phyloP scores from a whole-genome alignment of 768 basidiomycete genomes.

The Collybiopsis luxurians region DNA sequence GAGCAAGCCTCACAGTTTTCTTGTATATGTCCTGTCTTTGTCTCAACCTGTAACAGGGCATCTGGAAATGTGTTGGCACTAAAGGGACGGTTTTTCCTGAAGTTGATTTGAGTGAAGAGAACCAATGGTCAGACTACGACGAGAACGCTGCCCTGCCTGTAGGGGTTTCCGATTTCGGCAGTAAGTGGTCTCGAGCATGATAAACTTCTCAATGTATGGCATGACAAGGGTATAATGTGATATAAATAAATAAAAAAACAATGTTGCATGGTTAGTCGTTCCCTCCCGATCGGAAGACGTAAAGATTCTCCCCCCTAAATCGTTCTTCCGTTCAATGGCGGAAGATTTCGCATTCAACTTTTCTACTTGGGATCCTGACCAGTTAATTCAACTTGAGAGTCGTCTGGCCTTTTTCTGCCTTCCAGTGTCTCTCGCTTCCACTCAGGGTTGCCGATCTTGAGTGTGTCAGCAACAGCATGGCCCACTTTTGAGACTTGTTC shows the following conservation, averaged over 20 bases:
- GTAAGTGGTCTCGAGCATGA: slow-evolving; percentile 66
- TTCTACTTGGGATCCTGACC: slow-evolving; percentile 1
- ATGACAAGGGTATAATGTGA: no score
- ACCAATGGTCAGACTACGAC: slow-evolving; percentile 91
- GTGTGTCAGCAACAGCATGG: slow-evolving; percentile 18
- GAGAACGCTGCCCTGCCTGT: slow-evolving; percentile 72
- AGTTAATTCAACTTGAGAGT: background rate
- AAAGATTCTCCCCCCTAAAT: no score
- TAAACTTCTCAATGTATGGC: background rate
- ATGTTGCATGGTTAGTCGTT: no score
- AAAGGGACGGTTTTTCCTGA: slow-evolving; percentile 59
- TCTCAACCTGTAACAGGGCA: slow-evolving; percentile 47
- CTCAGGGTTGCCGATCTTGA: background rate
- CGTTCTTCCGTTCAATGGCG: no score
- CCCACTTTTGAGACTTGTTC: slow-evolving; percentile 26
- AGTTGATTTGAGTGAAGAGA: slow-evolving; percentile 61
- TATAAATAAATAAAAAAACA: no score
- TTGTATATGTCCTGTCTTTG: background rate
- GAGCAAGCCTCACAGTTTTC: slow-evolving; percentile 19
- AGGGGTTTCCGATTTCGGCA: slow-evolving; percentile 63
- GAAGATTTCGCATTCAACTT: no score
- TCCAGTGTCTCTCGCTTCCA: slow-evolving; percentile 34
- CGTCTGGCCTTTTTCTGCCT: slow-evolving; percentile 12
- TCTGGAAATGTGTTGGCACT: slow-evolving; percentile 72
- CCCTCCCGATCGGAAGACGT: no score